Evolutionary conservation across 179 eudicot genomes (phyloP).

Genomic region (Dionaea muscipula): DNA sequence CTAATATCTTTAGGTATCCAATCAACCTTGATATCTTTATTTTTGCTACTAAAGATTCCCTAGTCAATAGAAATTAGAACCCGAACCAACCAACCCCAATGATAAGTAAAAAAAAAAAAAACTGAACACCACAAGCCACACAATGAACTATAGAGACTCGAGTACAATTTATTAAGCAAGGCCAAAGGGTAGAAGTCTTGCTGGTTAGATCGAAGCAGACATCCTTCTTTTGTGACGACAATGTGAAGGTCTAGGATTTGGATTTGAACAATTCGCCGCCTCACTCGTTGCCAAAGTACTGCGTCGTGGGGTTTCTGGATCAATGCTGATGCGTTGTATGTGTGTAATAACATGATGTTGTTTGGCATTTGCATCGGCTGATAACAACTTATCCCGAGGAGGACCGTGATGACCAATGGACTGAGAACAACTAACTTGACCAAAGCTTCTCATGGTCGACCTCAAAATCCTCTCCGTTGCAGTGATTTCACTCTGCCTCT

Average conservation of each 20-base stretch:
- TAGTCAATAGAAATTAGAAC: too few species aligned
- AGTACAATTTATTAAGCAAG: too few species aligned
- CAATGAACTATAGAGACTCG: too few species aligned
- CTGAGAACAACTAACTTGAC: conserved; percentile 45
- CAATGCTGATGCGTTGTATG: conserved; percentile 8
- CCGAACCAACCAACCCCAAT: too few species aligned
- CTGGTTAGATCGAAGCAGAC: conserved; percentile 29
- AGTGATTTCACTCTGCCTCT: conserved; percentile 30
- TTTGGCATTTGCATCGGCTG: conserved; percentile 22
- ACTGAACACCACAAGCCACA: too few species aligned
- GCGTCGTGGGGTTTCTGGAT: conserved; percentile 25
- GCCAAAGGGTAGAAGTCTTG: neutral
- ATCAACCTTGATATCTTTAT: too few species aligned
- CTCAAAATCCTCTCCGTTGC: conserved; percentile 29
- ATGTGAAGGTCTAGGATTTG: conserved; percentile 24
- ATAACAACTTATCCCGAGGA: conserved; percentile 34
- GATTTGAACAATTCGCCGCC: conserved; percentile 28
- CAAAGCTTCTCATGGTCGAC: conserved; percentile 44
- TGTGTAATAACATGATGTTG: conserved; percentile 16
- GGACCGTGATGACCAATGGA: conserved; percentile 42
- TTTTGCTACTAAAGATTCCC: too few species aligned
- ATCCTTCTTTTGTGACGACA: conserved; percentile 50
- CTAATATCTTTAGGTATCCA: too few species aligned
- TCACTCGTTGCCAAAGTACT: conserved; percentile 20
- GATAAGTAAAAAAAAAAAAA: too few species aligned